These are phyloP conservation scores for Styphnolobium japonicum DNA, from an alignment of 306 rosid species.

Conservation along the genomic window DNA sequence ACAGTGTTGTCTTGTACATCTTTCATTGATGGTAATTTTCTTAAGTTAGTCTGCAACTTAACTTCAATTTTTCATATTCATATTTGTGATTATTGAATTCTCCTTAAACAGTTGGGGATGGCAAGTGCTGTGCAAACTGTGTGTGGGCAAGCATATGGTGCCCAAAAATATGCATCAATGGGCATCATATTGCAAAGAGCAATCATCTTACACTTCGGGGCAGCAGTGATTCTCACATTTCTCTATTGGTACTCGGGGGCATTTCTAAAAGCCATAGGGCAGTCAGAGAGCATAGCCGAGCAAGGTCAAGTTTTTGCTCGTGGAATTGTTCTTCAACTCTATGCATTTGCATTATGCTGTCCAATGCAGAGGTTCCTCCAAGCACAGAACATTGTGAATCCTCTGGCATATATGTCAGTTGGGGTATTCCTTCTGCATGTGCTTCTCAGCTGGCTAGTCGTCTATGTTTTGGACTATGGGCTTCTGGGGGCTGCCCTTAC, in stretches of 20 bases:
- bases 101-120: slow-evolving; percentile 57
- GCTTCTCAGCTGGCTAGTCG: slow-evolving; percentile 42
- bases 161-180: slow-evolving; percentile 45
- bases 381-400: slow-evolving; percentile 54
- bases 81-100: not conserved
- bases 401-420: slow-evolving; percentile 41
- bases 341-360: slow-evolving; percentile 64
- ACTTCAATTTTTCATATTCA: not conserved
- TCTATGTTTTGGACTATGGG: slow-evolving; percentile 47
- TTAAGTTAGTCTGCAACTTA: not conserved
- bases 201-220: slow-evolving; percentile 58
- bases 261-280: slow-evolving; percentile 51
- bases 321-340: slow-evolving; percentile 61
- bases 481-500: slow-evolving; percentile 63
- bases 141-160: slow-evolving; percentile 65
- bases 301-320: slow-evolving; percentile 53
- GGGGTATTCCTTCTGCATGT: slow-evolving; percentile 41
- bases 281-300: slow-evolving; percentile 40
- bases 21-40: not conserved
- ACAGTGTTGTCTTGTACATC: not conserved
- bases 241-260: slow-evolving; percentile 63
- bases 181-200: slow-evolving; percentile 54
- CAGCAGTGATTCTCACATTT: slow-evolving; percentile 58
- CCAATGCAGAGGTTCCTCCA: slow-evolving; percentile 86
- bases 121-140: slow-evolving; percentile 82